Evolutionary conservation across 1,139 yeast species (phyloP), one percentile per base, ranked within the genome.

Genomic region (Torulaspora pretoriensis): DNA sequence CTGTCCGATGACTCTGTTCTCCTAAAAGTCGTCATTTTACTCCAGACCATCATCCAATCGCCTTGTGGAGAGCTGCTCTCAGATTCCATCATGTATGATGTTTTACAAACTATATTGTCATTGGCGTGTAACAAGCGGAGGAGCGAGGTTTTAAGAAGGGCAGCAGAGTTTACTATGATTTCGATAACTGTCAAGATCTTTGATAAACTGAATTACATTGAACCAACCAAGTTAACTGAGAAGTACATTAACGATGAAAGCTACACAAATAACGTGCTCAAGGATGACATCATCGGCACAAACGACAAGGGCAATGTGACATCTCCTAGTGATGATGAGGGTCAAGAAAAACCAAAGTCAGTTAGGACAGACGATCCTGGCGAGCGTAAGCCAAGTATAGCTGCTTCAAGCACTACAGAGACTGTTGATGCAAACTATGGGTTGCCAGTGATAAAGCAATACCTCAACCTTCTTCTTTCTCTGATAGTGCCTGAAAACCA

Each of bases 101-200:
- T 90, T 28, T 79, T 90, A 14, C 96, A 92, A 57, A 89, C 97
- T 0, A 88, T 96, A 49, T 74, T 94, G 60, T 83, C 95, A 10
- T 76, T 94, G 66, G 96, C 97, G 1, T 88, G 96, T 61, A 95
- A 92, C 63, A 87, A 89, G 68, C 78, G 90, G 61, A 77, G 97
- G 63, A 84, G 95, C 50, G 97, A 92, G 56, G 87, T 90, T 10
- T 74, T 94, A 48, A 73, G 98, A 59, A 77, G 84, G 50, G 85
- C 95, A 1, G 97, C 97, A 0, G 97, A 92, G 59, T 78, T 85
- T 72, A 80, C 96, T 0, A 78, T 90, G 76, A 72, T 77, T 31
- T 72, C 81, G 4, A 80, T 89, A 43, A 81, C 92, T 1, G 75
- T 81, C 34, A 73, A 79, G 42, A 75, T 90, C 8, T 92, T 90